phyloP scores from a whole-genome alignment of 1,284 basidiomycete species.

The Ustilago lituana region DNA sequence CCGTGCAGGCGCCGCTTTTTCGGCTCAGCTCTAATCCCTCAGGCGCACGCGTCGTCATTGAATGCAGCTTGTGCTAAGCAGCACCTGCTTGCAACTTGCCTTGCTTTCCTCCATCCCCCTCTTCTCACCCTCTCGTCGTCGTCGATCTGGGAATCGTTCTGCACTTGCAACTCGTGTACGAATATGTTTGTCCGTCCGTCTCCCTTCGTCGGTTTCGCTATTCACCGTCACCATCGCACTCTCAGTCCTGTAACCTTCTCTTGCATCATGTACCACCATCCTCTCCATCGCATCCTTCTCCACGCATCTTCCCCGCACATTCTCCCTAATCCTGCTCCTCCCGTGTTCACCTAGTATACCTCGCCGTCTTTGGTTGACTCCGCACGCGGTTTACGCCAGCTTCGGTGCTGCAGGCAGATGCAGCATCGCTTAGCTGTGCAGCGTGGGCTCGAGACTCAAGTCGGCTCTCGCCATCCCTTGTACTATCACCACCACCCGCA shows the following conservation, averaged over 20 bases:
- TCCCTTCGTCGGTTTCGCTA: slow-evolving; percentile 1
- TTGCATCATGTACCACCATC: slow-evolving; percentile 43
- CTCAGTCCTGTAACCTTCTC: background rate
- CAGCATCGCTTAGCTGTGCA: background rate
- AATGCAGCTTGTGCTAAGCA: no score
- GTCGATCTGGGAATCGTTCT: slow-evolving; percentile 6
- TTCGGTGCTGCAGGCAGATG: slow-evolving; percentile 26
- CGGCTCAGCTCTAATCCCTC: slow-evolving; percentile 24
- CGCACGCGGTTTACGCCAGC: no score
- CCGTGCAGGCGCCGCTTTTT: slow-evolving; percentile 11
- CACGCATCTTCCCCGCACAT: slow-evolving; percentile 7
- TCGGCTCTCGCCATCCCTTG: slow-evolving; percentile 8
- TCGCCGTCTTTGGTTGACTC: slow-evolving; percentile 3
- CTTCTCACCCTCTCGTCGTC: background rate
- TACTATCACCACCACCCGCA: slow-evolving; percentile 9
- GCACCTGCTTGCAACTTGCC: no score
- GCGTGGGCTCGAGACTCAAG: background rate
- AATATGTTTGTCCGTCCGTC: slow-evolving; percentile 5
- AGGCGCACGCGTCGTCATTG: no score
- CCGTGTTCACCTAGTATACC: slow-evolving; percentile 24
- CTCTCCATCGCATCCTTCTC: slow-evolving; percentile 17
- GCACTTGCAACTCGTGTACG: slow-evolving; percentile 24
- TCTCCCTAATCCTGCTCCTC: slow-evolving; percentile 9
- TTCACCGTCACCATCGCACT: slow-evolving; percentile 4
- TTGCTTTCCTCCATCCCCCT: background rate